phyloP scores from a whole-genome alignment of 192 early-diverging fungal genomes.

The Anaeromyces robustus region DNA sequence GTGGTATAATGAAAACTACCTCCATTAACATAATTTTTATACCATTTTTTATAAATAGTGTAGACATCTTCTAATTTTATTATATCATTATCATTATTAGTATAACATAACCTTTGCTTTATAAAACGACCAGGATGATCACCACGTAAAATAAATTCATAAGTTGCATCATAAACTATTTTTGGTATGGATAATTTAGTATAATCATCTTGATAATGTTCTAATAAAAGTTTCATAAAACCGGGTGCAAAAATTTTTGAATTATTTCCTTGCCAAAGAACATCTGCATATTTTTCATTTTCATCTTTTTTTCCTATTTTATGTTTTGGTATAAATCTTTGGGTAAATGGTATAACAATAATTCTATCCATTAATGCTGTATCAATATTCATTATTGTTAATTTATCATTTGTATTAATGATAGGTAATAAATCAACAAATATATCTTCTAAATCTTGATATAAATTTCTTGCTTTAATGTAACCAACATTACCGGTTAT shows the following conservation, averaged over 20 bases:
- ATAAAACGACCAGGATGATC: background rate
- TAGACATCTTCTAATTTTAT: background rate
- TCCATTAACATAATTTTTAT: background rate
- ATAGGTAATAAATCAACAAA: background rate
- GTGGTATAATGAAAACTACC: background rate
- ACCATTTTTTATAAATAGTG: background rate
- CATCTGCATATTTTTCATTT: background rate
- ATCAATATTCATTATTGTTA: background rate
- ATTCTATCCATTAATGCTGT: background rate
- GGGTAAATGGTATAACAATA: background rate
- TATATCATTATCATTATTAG: background rate
- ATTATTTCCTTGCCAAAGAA: background rate
- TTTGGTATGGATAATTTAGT: background rate
- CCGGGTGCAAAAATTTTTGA: background rate
- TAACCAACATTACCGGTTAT: background rate
- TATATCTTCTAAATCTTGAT: background rate
- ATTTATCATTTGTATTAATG: background rate
- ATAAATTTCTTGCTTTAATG: background rate
- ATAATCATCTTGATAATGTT: background rate
- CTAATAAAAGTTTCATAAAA: background rate
- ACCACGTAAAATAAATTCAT: background rate
- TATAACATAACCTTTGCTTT: background rate
- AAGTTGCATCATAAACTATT: background rate
- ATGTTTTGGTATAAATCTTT: background rate
- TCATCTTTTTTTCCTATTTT: background rate